Evolutionary conservation across 257 asterid species (phyloP).

Genomic region (Przewalskia tangutica): DNA sequence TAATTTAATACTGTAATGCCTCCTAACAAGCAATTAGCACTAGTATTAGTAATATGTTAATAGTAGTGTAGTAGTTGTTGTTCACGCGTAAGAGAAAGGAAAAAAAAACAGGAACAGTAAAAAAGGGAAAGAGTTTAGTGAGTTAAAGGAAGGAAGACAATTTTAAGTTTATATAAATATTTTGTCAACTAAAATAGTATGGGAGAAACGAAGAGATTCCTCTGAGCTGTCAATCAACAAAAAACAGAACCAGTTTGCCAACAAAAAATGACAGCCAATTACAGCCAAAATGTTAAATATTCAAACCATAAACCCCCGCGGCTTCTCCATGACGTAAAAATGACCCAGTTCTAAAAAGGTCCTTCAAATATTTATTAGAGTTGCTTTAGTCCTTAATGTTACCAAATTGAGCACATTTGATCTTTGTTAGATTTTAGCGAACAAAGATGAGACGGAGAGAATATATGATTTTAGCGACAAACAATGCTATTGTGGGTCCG

Average conservation of each 20-base stretch:
- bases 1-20: slow-evolving; percentile 4
- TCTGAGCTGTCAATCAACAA: slow-evolving; percentile 36
- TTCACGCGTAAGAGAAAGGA: not conserved
- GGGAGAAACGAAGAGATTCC: slow-evolving; percentile 15
- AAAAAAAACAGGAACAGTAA: not conserved
- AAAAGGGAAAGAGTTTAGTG: not conserved
- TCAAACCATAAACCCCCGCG: not conserved
- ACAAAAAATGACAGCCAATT: not conserved
- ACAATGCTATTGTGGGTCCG: too few relatives aligned
- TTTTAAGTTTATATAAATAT: not conserved
- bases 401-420: not conserved
- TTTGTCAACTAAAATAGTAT: not conserved
- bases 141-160: not conserved
- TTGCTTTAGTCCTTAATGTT: not conserved
- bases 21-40: not conserved
- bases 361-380: not conserved
- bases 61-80: not conserved
- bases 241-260: slow-evolving; percentile 4
- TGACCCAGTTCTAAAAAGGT: not conserved
- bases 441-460: too few relatives aligned
- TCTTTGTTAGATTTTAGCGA: not conserved
- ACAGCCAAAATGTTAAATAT: slow-evolving; percentile 36
- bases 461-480: too few relatives aligned
- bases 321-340: not conserved
- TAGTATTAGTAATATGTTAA: not conserved